A percentile compares a stretch with the other conserved stretches of the same genome.
phyloP scores from a whole-genome alignment of 257 asterid genomes.

The Paulownia fortunei region DNA sequence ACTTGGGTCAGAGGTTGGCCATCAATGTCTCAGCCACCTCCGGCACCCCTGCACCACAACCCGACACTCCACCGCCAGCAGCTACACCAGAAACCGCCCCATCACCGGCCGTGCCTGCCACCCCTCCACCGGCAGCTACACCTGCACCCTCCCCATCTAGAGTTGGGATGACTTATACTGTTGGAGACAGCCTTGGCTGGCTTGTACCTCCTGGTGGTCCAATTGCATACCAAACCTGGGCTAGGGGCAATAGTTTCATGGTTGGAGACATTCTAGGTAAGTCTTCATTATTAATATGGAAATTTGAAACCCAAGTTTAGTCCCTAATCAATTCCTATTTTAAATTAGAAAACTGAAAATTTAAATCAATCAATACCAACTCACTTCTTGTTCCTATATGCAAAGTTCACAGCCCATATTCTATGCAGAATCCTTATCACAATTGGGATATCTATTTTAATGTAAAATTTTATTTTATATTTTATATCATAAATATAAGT shows the following conservation, averaged over 20 bases:
- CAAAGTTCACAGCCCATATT: not conserved
- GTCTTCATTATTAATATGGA: not conserved
- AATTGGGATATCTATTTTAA: too few species aligned
- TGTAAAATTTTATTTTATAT: too few species aligned
- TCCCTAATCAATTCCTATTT: not conserved
- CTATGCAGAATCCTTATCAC: too few species aligned
- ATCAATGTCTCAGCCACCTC: conserved; percentile 58
- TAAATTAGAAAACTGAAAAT: too few species aligned
- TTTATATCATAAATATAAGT: too few species aligned
- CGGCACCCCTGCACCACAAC: conserved; percentile 32
- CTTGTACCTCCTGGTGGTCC: conserved; percentile 56
- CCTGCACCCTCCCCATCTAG: conserved; percentile 54
- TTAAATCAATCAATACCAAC: too few species aligned
- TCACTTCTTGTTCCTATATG: too few species aligned
- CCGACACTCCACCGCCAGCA: conserved; percentile 35
- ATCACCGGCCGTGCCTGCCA: conserved; percentile 17
- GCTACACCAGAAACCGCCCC: conserved; percentile 26
- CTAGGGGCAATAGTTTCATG: conserved; percentile 47
- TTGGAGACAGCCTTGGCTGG: conserved; percentile 79
- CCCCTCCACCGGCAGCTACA: conserved; percentile 29
- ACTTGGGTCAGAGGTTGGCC: conserved; percentile 58
- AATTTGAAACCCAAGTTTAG: not conserved
- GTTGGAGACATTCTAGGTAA: conserved; percentile 76
- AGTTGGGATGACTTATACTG: conserved; percentile 43
- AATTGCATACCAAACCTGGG: conserved; percentile 63